These are phyloP conservation scores for Taxawa tesnikishii DNA, from an alignment of 2,329 filamentous ascomycete genomes.

Conservation along the genomic window DNA sequence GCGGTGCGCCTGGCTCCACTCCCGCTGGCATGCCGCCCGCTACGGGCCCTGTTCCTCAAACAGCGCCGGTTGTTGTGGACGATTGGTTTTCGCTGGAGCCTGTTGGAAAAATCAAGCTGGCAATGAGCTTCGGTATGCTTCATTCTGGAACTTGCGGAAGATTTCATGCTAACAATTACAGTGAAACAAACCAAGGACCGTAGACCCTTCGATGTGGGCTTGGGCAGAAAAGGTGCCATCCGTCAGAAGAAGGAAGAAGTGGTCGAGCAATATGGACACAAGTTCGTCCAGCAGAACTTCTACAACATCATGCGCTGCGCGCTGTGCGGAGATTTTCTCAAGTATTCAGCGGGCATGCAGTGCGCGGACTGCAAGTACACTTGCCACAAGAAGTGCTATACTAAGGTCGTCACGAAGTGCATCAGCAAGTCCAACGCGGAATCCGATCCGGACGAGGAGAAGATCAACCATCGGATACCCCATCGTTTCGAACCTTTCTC, in stretches of 20 bases:
- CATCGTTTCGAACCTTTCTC: constrained; percentile 95
- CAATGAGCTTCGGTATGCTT: constrained; percentile 62
- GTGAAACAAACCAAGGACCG: constrained; percentile 79
- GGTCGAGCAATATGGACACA: constrained; percentile 98
- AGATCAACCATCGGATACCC: constrained; percentile 98
- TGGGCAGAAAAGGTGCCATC: constrained; percentile 90
- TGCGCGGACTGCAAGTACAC: constrained; percentile 99
- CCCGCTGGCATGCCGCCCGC: constrained; percentile 24
- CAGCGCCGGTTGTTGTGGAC: constrained; percentile 55
- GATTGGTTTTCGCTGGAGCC: constrained; percentile 97
- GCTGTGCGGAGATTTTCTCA: constrained; percentile 93
- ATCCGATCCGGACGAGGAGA: constrained; percentile 95
- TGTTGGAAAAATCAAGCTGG: constrained; percentile 80
- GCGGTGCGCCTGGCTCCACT: constrained; percentile 20
- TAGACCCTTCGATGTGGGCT: constrained; percentile 72
- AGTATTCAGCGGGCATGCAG: constrained; percentile 97
- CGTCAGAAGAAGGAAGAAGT: constrained; percentile 97
- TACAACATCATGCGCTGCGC: constrained; percentile 99
- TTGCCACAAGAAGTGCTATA: constrained; percentile 95
- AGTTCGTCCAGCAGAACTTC: constrained; percentile 96
- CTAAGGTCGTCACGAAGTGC: constrained; percentile 95
- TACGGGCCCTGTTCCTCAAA: constrained; percentile 33
- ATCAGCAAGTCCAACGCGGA: constrained; percentile 99
- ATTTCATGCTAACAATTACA: constrained; percentile 13
- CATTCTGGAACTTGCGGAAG: neutral